Evolutionary conservation across 2,329 filamentous ascomycete species (phyloP).

Genomic region (Kalmusia sp.): DNA sequence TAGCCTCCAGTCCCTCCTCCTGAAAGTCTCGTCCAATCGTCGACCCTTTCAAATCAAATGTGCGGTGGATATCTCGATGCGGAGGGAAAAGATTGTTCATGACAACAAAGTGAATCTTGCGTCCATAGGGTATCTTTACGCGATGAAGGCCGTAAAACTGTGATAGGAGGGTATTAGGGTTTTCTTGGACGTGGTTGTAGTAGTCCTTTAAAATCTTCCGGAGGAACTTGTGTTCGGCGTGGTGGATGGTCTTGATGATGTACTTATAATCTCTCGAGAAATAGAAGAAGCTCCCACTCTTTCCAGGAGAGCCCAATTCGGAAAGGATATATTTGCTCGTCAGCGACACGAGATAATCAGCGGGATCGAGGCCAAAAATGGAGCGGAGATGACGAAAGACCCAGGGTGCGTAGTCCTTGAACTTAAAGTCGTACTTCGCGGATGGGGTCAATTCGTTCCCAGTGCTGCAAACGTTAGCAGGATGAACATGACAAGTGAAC

Average conservation of each 20-base stretch:
- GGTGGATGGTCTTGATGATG: constrained; percentile 99
- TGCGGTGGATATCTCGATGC: constrained; percentile 95
- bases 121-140: constrained; percentile 97
- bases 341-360: constrained; percentile 96
- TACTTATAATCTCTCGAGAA: constrained; percentile 99
- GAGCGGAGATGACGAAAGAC: constrained; percentile 92
- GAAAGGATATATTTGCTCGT: constrained; percentile 99
- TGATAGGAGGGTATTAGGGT: constrained; percentile 95
- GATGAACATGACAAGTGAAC: constrained; percentile 19
- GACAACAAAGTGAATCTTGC: constrained; percentile 98
- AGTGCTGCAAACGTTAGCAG: constrained; percentile 64
- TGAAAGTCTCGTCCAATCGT: constrained; percentile 91
- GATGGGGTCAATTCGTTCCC: constrained; percentile 97
- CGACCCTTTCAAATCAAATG: constrained; percentile 95
- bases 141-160: constrained; percentile 98
- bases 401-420: constrained; percentile 99
- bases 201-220: constrained; percentile 88
- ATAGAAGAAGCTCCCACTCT: constrained; percentile 99
- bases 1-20: constrained; percentile 85
- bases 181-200: constrained; percentile 88
- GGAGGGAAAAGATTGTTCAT: constrained; percentile 99
- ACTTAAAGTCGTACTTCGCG: constrained; percentile 99
- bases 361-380: constrained; percentile 90
- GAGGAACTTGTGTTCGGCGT: constrained; percentile 88
- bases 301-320: constrained; percentile 94